These are phyloP conservation scores for Psilocybe azurescens DNA, from an alignment of 768 basidiomycete genomes.

Conservation along the genomic window DNA sequence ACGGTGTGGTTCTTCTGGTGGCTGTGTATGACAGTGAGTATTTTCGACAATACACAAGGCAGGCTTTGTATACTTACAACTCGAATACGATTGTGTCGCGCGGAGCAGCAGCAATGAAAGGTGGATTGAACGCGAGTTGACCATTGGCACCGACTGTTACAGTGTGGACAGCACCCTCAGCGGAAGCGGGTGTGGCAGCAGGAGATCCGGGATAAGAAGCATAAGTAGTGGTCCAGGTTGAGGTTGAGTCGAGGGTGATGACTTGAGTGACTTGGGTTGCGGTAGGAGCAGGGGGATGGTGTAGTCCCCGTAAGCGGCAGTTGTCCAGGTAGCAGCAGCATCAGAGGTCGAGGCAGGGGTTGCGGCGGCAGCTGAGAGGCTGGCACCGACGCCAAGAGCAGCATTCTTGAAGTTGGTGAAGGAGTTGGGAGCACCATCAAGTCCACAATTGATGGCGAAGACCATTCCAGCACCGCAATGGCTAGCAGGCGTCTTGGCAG, in stretches of 20 bases:
- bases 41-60: background rate
- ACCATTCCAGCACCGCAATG: constrained; percentile 74
- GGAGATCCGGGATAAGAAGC: constrained; percentile 59
- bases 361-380: constrained; percentile 48
- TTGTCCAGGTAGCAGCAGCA: constrained; percentile 29
- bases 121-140: constrained; percentile 54
- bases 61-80: constrained; percentile 46
- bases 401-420: constrained; percentile 65
- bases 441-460: constrained; percentile 67
- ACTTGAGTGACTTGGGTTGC: constrained; percentile 49
- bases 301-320: constrained; percentile 55
- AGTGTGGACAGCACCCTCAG: constrained; percentile 50
- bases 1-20: constrained; percentile 73
- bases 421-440: constrained; percentile 58
- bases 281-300: constrained; percentile 57
- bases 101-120: constrained; percentile 51
- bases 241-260: constrained; percentile 42
- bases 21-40: constrained; percentile 35
- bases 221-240: constrained; percentile 63
- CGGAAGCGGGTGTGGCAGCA: constrained; percentile 55
- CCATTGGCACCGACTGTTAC: constrained; percentile 60
- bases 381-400: constrained; percentile 59
- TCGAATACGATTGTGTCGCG: constrained; percentile 64
- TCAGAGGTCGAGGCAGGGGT: constrained; percentile 35
- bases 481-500: constrained; percentile 48